Evolutionary conservation across 139 green algal species (phyloP).

Genomic region (Tetradesmus obliquus): DNA sequence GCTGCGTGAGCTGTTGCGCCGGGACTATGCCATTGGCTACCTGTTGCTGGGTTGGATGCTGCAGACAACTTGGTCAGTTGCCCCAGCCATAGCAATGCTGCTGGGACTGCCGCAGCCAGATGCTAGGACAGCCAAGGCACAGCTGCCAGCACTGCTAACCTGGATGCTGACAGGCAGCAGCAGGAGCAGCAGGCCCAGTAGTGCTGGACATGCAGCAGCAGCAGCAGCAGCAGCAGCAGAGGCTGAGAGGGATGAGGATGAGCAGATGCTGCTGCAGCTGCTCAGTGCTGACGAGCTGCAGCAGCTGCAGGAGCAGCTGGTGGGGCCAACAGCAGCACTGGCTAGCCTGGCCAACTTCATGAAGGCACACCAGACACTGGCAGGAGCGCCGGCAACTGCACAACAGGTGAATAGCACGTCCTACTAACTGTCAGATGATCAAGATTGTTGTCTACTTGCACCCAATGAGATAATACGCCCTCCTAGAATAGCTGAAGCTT

Average conservation of each 20-base stretch:
- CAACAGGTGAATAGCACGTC: conserved; percentile 20
- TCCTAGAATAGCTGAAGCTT: not conserved
- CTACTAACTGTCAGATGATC: not conserved
- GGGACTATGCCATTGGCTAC: conserved; percentile 44
- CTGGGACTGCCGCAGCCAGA: conserved; percentile 34
- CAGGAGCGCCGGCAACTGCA: conserved; percentile 23
- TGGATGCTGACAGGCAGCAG: conserved; percentile 14
- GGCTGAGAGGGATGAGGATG: not conserved
- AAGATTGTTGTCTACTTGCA: not conserved
- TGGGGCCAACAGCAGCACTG: not conserved
- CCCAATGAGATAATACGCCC: too few relatives aligned
- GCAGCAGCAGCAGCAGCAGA: not conserved
- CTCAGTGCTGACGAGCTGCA: conserved; percentile 16
- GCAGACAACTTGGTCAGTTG: conserved; percentile 27
- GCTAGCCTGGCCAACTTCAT: conserved; percentile 14
- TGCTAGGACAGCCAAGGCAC: not conserved
- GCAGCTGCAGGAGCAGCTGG: conserved; percentile 30
- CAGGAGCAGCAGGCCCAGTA: not conserved
- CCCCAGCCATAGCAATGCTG: conserved; percentile 28
- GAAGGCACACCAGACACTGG: conserved; percentile 32
- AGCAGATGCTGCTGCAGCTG: not conserved
- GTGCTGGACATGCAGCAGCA: not conserved
- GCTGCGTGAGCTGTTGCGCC: conserved; percentile 35
- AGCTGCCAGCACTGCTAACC: conserved; percentile 31
- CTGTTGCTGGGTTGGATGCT: conserved; percentile 42